phyloP scores from a whole-genome alignment of 164 flowering plant species.

The Chimonanthus praecox region DNA sequence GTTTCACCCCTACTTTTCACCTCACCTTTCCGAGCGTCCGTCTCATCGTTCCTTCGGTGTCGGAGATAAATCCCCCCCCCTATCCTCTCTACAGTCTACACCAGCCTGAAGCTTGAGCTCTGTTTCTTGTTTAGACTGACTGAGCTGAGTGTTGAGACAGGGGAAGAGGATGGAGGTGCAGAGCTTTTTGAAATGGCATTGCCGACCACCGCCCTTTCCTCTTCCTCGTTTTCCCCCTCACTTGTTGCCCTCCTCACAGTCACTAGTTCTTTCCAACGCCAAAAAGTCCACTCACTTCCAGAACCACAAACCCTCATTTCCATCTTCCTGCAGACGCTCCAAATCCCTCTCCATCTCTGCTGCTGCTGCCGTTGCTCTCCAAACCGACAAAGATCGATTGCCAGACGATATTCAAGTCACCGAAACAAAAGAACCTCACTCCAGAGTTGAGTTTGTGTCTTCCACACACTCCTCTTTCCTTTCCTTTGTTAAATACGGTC shows the following conservation, averaged over 20 bases:
- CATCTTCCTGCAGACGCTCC: not conserved
- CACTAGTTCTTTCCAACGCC: slow-evolving; percentile 2
- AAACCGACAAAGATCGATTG: slow-evolving; percentile 37
- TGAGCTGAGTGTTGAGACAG: not conserved
- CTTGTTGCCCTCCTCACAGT: not conserved
- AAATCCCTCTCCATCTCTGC: not conserved
- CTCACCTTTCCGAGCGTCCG: too few relatives aligned
- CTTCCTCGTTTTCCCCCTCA: not conserved
- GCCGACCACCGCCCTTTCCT: too few relatives aligned
- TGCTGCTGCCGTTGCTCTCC: slow-evolving; percentile 23
- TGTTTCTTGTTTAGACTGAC: too few relatives aligned
- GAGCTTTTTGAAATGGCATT: not conserved
- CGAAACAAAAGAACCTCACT: slow-evolving; percentile 54
- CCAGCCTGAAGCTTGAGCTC: too few relatives aligned
- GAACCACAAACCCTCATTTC: slow-evolving; percentile 16
- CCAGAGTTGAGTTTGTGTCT: slow-evolving; percentile 51
- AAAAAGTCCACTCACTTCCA: slow-evolving; percentile 4
- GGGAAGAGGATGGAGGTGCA: not conserved
- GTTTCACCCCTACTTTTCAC: too few relatives aligned
- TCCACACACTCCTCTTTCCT: not conserved
- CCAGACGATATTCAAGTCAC: slow-evolving; percentile 62
- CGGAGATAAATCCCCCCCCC: too few relatives aligned
- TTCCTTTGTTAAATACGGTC: not conserved
- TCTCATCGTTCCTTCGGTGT: too few relatives aligned
- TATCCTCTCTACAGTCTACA: too few relatives aligned